These are phyloP conservation scores for Colletotrichum gloeosporioides DNA, from an alignment of 2,329 filamentous ascomycete genomes.

Conservation along the genomic window DNA sequence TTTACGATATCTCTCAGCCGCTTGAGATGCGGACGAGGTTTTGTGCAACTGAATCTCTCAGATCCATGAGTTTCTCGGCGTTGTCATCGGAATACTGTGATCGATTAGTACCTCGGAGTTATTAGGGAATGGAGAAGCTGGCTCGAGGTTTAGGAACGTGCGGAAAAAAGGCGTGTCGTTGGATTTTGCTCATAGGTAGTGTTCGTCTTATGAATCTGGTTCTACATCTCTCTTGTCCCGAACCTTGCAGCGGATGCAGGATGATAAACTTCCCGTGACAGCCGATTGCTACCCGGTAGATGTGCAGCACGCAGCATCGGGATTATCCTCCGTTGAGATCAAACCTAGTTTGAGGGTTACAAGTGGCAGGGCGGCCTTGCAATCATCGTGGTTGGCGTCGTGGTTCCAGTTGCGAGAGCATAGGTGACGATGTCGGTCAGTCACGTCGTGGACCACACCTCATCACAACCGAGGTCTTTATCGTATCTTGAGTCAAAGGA, in stretches of 20 bases:
- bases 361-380: neutral
- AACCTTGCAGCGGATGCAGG: neutral
- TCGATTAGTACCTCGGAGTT: neutral
- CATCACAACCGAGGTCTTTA: neutral
- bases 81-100: neutral
- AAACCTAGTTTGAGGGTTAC: neutral
- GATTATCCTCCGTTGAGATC: neutral
- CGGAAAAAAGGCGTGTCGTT: neutral
- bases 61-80: neutral
- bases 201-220: neutral
- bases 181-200: neutral
- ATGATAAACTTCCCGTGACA: neutral
- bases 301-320: neutral
- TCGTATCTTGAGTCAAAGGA: neutral
- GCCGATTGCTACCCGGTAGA: neutral
- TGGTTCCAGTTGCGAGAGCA: neutral
- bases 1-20: neutral
- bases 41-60: neutral
- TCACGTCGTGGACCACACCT: neutral
- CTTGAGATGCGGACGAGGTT: neutral
- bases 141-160: neutral
- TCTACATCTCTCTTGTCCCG: neutral
- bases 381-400: neutral
- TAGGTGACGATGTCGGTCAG: neutral
- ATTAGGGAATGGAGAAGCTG: neutral